Conservation (phyloP, 2,329 filamentous ascomycete species). For the Blastomyces gilchristii region DNA sequence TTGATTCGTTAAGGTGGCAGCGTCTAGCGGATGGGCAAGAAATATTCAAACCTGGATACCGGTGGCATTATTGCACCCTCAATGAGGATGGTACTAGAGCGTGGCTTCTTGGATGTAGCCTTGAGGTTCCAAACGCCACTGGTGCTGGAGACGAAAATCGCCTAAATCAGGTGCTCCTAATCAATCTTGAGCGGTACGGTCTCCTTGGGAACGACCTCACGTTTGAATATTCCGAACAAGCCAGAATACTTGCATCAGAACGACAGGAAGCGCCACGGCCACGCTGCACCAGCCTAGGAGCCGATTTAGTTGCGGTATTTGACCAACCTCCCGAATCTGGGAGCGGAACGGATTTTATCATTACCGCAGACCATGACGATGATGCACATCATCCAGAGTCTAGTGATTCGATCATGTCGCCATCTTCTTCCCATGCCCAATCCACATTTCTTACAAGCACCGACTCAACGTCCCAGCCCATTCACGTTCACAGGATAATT, state of each 20-base stretch:
- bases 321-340: conserved; percentile 74
- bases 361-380: conserved; percentile 70
- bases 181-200: conserved; percentile 85
- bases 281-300: conserved; percentile 57
- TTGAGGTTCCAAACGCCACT: conserved; percentile 58
- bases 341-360: conserved; percentile 79
- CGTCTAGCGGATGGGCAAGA: conserved; percentile 89
- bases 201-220: conserved; percentile 69
- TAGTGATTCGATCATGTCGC: conserved; percentile 49
- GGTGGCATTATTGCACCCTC: conserved; percentile 97
- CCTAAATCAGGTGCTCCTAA: conserved; percentile 84
- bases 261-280: conserved; percentile 43
- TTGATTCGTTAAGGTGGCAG: conserved; percentile 83
- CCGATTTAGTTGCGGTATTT: conserved; percentile 77
- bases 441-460: conserved; percentile 28
- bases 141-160: conserved; percentile 75
- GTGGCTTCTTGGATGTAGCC: conserved; percentile 88
- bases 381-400: conserved; percentile 45
- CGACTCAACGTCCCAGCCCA: conserved; percentile 59
- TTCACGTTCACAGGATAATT: conserved; percentile 91
- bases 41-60: conserved; percentile 81
- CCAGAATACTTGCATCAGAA: conserved; percentile 43
- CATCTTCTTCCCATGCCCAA: conserved; percentile 22
- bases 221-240: conserved; percentile 43
- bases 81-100: conserved; percentile 92